phyloP scores from a whole-genome alignment of 2,329 filamentous ascomycete genomes.

The Claviceps sorghi region DNA sequence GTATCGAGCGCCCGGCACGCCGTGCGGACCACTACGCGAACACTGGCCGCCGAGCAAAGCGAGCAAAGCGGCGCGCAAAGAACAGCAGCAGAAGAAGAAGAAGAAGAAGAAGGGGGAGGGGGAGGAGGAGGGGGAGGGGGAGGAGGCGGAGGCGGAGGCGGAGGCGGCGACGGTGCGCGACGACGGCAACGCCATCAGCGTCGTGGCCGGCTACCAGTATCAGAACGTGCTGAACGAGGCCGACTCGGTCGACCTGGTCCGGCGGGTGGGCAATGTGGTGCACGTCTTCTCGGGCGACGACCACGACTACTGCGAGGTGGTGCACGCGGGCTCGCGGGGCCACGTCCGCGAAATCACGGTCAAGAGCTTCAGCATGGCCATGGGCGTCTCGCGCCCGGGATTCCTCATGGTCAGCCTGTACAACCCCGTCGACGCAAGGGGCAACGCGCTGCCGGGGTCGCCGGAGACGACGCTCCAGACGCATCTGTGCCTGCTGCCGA shows the following conservation, averaged over 20 bases:
- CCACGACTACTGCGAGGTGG: slow-evolving; percentile 91
- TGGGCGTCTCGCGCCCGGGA: slow-evolving; percentile 80
- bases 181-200: slow-evolving; percentile 59
- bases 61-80: slow-evolving; percentile 32
- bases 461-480: slow-evolving; percentile 58
- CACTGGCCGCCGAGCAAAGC: slow-evolving; percentile 59
- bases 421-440: slow-evolving; percentile 64
- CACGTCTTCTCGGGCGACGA: slow-evolving; percentile 93
- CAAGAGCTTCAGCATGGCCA: slow-evolving; percentile 89
- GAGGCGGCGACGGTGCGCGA: slow-evolving; percentile 10
- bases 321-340: slow-evolving; percentile 55
- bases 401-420: slow-evolving; percentile 82
- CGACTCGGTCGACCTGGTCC: slow-evolving; percentile 61
- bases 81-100: background rate
- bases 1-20: slow-evolving; percentile 66
- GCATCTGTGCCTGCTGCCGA: slow-evolving; percentile 78
- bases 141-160: slow-evolving; percentile 30
- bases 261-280: slow-evolving; percentile 64
- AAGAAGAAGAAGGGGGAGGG: slow-evolving; percentile 35
- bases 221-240: slow-evolving; percentile 77
- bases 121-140: background rate
- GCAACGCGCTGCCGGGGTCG: slow-evolving; percentile 29
- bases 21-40: slow-evolving; percentile 78
- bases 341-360: slow-evolving; percentile 75
- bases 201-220: slow-evolving; percentile 80